Evolutionary conservation across 2,329 filamentous ascomycete genomes (phyloP).

Genomic region (Verticillium longisporum): DNA sequence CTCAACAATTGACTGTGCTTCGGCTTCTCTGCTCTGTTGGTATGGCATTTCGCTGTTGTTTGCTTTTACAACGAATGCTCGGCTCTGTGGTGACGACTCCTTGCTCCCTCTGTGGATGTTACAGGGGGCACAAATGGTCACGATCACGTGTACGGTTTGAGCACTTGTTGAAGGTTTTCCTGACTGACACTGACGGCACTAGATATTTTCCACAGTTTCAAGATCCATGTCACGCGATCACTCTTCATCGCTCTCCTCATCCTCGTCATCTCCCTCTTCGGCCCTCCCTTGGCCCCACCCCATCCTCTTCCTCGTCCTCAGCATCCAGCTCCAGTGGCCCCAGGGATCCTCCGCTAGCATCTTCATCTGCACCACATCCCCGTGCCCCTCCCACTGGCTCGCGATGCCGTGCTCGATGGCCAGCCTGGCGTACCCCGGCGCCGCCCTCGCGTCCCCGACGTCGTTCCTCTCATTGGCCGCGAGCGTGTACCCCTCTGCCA

Average conservation of each 20-base stretch:
- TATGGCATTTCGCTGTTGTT: too few species aligned
- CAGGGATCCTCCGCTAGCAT: slow-evolving; percentile 24
- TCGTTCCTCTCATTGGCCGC: slow-evolving; percentile 32
- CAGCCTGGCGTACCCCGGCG: slow-evolving; percentile 27
- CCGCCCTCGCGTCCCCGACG: slow-evolving; percentile 28
- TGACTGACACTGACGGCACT: too few species aligned
- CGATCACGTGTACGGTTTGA: too few species aligned
- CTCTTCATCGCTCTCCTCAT: neutral
- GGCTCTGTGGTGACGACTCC: too few species aligned
- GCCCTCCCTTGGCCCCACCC: slow-evolving; percentile 16
- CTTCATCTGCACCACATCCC: slow-evolving; percentile 26
- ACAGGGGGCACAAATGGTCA: too few species aligned
- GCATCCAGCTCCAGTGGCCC: slow-evolving; percentile 33
- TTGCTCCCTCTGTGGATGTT: too few species aligned
- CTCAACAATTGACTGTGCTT: slow-evolving; percentile 4
- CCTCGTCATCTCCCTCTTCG: slow-evolving; percentile 7
- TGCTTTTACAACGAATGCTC: too few species aligned
- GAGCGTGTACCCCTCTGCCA: slow-evolving; percentile 27
- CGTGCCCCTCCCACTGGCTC: slow-evolving; percentile 11
- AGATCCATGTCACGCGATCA: neutral
- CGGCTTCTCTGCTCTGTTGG: neutral
- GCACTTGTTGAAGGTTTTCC: too few species aligned
- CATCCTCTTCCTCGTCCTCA: slow-evolving; percentile 22
- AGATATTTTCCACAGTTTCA: too few species aligned
- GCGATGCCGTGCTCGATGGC: slow-evolving; percentile 27